Evolutionary conservation across 768 basidiomycete species (phyloP).

Genomic region (Leccinellum albellum): DNA sequence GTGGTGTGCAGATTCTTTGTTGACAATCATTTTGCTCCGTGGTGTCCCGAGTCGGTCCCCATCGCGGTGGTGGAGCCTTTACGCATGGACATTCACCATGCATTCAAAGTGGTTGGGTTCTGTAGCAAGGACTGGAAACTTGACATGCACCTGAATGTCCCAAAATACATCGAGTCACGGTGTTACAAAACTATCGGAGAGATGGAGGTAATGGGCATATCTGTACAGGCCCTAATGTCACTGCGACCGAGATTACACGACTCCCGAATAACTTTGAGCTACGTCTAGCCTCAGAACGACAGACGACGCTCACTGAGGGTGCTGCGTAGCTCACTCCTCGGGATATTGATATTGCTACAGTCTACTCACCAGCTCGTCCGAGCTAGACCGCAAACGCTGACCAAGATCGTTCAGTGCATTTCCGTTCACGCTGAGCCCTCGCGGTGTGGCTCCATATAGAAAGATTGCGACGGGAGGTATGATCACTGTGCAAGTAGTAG

Average conservation of each 20-base stretch:
- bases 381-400: not conserved
- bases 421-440: not conserved
- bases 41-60: not conserved
- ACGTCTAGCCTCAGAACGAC: not conserved
- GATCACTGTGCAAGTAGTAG: not conserved
- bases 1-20: no score
- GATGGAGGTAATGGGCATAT: constrained; percentile 1
- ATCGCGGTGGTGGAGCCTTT: constrained; percentile 4
- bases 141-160: not conserved
- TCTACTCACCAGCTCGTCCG: not conserved
- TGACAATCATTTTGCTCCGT: constrained; percentile 3
- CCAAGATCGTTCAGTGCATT: not conserved
- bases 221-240: not conserved
- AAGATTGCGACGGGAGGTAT: not conserved
- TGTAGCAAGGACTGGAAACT: not conserved
- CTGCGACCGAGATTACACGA: not conserved
- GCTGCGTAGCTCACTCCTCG: constrained; percentile 6
- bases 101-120: constrained; percentile 5
- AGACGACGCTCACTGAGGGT: constrained; percentile 5
- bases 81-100: constrained; percentile 4
- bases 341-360: not conserved
- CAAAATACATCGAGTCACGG: constrained; percentile 7
- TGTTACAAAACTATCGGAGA: constrained; percentile 1
- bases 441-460: not conserved
- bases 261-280: constrained; percentile 1